Conservation (phyloP, 1,284 basidiomycete genomes). For the Sanghuangporus baumii region DNA sequence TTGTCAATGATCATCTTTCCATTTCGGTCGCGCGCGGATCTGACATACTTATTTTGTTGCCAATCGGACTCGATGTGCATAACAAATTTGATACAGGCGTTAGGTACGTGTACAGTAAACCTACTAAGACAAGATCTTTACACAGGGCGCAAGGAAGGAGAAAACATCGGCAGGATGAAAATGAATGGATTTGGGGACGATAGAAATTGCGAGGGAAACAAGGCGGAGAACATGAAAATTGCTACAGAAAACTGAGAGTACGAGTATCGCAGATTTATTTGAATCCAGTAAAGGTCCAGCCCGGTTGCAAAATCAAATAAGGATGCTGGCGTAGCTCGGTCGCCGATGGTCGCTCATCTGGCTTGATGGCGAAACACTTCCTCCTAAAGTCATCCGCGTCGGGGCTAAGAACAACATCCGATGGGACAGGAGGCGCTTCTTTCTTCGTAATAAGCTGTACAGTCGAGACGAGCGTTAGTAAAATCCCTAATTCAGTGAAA, state of each 20-base stretch:
- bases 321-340: conserved; percentile 77
- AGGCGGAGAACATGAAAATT: conserved; percentile 1
- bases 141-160: background rate
- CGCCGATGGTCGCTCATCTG: conserved; percentile 81
- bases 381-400: conserved; percentile 84
- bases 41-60: background rate
- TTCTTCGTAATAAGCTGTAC: conserved; percentile 75
- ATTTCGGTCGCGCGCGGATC: background rate
- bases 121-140: background rate
- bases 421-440: conserved; percentile 84
- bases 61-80: background rate
- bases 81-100: background rate
- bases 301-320: conserved; percentile 73
- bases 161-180: background rate
- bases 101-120: background rate
- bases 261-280: conserved; percentile 18
- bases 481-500: background rate
- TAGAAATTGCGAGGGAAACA: background rate
- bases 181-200: background rate
- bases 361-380: conserved; percentile 89
- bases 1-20: background rate
- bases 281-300: conserved; percentile 75
- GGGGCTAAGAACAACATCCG: conserved; percentile 69
- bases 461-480: background rate
- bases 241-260: background rate